A percentile compares a stretch with the other conserved stretches of the same genome.
These are phyloP conservation scores for Erigeron philadelphicus DNA, from an alignment of 140 eudicot species.

Conservation along the genomic window DNA sequence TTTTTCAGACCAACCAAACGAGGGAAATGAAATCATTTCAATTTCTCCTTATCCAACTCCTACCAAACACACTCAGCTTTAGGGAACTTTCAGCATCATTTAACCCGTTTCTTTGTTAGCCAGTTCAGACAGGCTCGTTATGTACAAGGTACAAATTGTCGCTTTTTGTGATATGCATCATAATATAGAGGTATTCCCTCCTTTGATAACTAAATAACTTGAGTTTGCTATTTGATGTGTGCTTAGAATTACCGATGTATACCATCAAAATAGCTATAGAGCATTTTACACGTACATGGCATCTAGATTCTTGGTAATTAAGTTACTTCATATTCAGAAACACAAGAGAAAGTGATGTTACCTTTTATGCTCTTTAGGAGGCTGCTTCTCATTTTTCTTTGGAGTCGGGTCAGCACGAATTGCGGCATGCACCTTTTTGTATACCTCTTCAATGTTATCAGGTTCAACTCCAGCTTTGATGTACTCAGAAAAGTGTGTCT, in stretches of 20 bases:
- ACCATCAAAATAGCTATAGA: not conserved
- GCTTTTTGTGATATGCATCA: not conserved
- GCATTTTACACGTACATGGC: not conserved
- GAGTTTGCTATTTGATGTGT: not conserved
- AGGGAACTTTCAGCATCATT: too few species aligned
- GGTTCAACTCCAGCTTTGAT: constrained; percentile 40
- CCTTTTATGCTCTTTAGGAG: constrained; percentile 48
- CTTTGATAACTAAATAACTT: not conserved
- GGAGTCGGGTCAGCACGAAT: constrained; percentile 49
- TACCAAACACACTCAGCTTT: too few species aligned
- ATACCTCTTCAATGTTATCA: constrained; percentile 43
- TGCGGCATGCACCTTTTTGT: constrained; percentile 53
- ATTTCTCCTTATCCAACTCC: too few species aligned
- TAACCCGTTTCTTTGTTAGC: too few species aligned
- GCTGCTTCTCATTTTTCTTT: constrained; percentile 43
- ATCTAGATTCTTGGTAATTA: not conserved
- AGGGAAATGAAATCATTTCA: too few species aligned
- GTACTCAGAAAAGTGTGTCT: constrained; percentile 43
- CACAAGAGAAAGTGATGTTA: not conserved
- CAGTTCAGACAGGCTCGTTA: too few species aligned
- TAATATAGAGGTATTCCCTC: not conserved
- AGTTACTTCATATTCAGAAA: not conserved
- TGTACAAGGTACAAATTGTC: not conserved
- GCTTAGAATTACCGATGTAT: not conserved
- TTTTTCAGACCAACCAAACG: too few species aligned